These are phyloP conservation scores for Waltiozyma sp. DNA, from an alignment of 1,139 yeast genomes.

Conservation along the genomic window DNA sequence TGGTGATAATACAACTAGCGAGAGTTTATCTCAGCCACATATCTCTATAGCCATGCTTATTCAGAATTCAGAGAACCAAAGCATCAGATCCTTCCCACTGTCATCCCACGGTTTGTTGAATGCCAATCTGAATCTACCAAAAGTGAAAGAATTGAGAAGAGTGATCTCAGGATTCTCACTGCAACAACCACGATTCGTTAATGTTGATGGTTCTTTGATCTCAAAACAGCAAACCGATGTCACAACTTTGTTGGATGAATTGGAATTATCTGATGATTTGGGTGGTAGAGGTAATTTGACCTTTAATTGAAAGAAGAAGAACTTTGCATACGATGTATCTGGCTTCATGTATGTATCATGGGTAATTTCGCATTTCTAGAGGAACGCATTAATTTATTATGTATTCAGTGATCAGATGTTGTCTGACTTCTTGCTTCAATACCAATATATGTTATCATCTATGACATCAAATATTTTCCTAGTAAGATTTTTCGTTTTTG, in stretches of 20 bases:
- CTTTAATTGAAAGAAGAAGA: background rate
- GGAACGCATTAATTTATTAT: too few species aligned
- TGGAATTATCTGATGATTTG: slow-evolving; percentile 11
- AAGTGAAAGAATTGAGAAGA: slow-evolving; percentile 37
- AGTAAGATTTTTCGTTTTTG: too few species aligned
- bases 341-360: too few species aligned
- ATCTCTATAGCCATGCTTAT: slow-evolving; percentile 10
- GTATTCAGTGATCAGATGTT: too few species aligned
- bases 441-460: too few species aligned
- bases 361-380: too few species aligned
- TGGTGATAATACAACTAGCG: too few species aligned
- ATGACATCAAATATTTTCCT: too few species aligned
- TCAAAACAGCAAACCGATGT: slow-evolving; percentile 12
- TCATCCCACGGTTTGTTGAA: slow-evolving; percentile 16
- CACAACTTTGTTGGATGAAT: slow-evolving; percentile 12
- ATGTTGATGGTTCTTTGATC: slow-evolving; percentile 2
- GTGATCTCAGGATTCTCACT: slow-evolving; percentile 21
- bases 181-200: background rate
- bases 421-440: too few species aligned
- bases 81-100: slow-evolving; percentile 16
- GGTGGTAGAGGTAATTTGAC: slow-evolving; percentile 10
- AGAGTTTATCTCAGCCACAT: background rate
- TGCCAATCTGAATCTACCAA: slow-evolving; percentile 24
- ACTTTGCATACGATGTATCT: too few species aligned
- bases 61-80: slow-evolving; percentile 11